Evolutionary conservation across 1,284 basidiomycete genomes (phyloP), one percentile per base, ranked within the genome.

Genomic region (Boletus semigastroideus): DNA sequence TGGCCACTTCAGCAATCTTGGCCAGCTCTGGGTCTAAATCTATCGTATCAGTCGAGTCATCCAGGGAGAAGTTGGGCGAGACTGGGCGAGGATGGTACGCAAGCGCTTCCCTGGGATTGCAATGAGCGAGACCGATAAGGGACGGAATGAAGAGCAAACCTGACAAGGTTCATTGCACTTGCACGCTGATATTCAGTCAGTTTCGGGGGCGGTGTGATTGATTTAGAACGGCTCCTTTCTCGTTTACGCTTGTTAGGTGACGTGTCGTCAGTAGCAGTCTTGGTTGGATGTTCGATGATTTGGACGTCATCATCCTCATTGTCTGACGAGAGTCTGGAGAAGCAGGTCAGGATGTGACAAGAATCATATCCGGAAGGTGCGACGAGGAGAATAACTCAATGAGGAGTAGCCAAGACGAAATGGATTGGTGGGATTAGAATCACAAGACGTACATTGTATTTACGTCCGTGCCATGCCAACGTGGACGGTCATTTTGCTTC

Each of bases 191-290:
- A 69, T 12, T 69, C 61, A 1, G 82, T 70, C 14, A 90, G 63
- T 20, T 72, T 73, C 1, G 87, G 87, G 4, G 88, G 87, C 10
- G 87, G 87, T 3, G 87, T 90, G 36, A 90, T 77, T 3, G 87
- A 89, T 30, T 72, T 70, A 17, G 87, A 89, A 33, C 82, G 82
- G 64, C 80, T 84, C 31, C 81, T 76, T 17, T 56, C 71, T 53
- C 72, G 77, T 68, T 74, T 78, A 48, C 70, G 72, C 53, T 76
- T 77, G 48, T 45, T 63, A 36, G 46, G 59, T 7, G 58, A 56
- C 10, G 38, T 13, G 19, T 58, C 52, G 20, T 47, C 49, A 20
- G 47, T 37, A 46, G 59, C 58, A 48, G 56, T 56, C 28, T 53
- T 58, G 52, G 64, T 56, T 34, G 67, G 63, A 25, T 64, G 61